Conservation (phyloP, 495 filamentous ascomycete genomes). For the Sporormia fimetaria region DNA sequence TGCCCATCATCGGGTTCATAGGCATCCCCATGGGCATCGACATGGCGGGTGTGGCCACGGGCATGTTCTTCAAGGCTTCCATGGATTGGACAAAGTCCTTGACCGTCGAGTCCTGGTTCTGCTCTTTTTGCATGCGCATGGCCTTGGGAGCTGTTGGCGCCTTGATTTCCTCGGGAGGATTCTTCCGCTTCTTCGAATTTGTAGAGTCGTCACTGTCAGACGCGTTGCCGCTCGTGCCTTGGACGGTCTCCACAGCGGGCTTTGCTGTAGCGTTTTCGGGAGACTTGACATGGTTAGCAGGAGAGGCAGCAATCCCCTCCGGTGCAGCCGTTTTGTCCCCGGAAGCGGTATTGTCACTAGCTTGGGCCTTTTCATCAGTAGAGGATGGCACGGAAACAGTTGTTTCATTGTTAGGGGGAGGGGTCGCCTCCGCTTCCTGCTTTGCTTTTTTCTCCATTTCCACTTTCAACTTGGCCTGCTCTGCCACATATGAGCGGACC, state of each 20-base stretch:
- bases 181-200: conserved; percentile 60
- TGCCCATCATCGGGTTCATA: conserved; percentile 38
- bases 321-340: conserved; percentile 16
- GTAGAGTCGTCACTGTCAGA: conserved; percentile 13
- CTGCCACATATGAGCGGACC: conserved; percentile 66
- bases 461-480: conserved; percentile 49
- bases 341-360: conserved; percentile 9
- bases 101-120: conserved; percentile 24
- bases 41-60: conserved; percentile 5
- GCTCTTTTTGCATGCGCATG: conserved; percentile 31
- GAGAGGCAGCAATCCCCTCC: conserved; percentile 6
- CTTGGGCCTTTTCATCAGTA: conserved; percentile 14
- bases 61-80: conserved; percentile 26
- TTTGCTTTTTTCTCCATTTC: conserved; percentile 46
- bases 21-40: conserved; percentile 20
- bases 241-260: background rate
- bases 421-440: conserved; percentile 33
- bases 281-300: conserved; percentile 7
- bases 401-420: conserved; percentile 17
- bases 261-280: conserved; percentile 13
- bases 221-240: conserved; percentile 11
- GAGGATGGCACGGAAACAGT: conserved; percentile 8
- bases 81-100: conserved; percentile 28
- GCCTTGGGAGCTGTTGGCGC: conserved; percentile 41
- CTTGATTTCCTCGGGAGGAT: conserved; percentile 51